These are phyloP conservation scores for Globisporangium recalcitrans DNA, from an alignment of 352 stramenopile genomes.

Conservation along the genomic window DNA sequence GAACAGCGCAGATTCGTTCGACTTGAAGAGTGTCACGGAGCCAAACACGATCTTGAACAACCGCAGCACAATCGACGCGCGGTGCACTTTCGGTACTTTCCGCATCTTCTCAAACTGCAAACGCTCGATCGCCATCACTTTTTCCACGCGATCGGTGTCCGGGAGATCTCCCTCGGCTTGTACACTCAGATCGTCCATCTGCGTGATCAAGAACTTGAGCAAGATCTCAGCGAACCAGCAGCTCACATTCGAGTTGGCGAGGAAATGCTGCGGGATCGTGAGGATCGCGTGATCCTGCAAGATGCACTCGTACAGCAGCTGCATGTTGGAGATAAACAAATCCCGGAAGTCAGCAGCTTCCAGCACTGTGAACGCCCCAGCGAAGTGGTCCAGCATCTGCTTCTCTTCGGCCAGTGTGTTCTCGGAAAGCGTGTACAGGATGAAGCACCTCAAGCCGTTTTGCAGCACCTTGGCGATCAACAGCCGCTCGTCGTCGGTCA, in stretches of 20 bases:
- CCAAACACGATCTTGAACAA: constrained; percentile 96
- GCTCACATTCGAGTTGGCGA: constrained; percentile 91
- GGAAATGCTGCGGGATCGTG: constrained; percentile 92
- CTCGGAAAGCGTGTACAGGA: constrained; percentile 89
- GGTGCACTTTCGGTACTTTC: constrained; percentile 55
- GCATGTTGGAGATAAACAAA: constrained; percentile 86
- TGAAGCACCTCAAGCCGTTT: constrained; percentile 91
- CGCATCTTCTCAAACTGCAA: constrained; percentile 82
- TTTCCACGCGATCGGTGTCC: constrained; percentile 70
- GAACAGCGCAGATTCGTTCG: constrained; percentile 94
- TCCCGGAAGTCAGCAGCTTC: constrained; percentile 93
- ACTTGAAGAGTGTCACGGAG: constrained; percentile 93
- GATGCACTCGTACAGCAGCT: constrained; percentile 90
- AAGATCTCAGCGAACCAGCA: constrained; percentile 94
- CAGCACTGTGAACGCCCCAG: constrained; percentile 94
- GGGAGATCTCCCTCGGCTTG: constrained; percentile 70
- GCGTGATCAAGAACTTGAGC: constrained; percentile 92
- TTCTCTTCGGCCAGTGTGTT: constrained; percentile 88
- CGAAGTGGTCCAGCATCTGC: constrained; percentile 97
- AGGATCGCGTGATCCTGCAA: constrained; percentile 92
- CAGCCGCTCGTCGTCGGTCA: constrained; percentile 91
- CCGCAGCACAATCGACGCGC: constrained; percentile 85
- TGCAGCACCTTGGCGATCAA: constrained; percentile 93
- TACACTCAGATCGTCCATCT: constrained; percentile 90
- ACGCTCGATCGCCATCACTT: constrained; percentile 67